A percentile compares a stretch with the other conserved stretches of the same genome.
Conservation (phyloP, 768 basidiomycete genomes). For the Amanita inopinata region DNA sequence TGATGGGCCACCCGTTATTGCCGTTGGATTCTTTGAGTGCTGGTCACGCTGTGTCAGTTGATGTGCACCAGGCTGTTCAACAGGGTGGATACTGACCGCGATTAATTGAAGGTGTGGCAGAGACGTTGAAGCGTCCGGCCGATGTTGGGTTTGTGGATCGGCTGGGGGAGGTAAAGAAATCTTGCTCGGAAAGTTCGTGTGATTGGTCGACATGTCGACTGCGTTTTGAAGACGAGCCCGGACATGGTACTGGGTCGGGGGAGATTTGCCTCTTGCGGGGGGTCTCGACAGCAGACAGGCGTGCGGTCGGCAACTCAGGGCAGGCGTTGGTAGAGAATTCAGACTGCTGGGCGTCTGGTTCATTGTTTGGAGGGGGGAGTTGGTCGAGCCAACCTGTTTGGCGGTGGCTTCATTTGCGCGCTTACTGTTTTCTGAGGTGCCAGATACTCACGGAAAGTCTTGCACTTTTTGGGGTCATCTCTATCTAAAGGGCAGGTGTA, state of each 20-base stretch:
- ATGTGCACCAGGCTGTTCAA: not conserved
- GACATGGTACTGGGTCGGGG: not conserved
- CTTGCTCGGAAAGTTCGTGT: not conserved
- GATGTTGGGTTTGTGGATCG: no score
- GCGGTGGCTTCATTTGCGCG: not conserved
- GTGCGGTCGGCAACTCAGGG: no score
- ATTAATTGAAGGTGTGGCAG: not conserved
- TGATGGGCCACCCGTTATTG: not conserved
- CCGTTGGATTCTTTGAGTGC: no score
- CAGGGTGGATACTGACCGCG: not conserved
- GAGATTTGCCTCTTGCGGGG: not conserved
- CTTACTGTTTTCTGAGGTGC: no score
- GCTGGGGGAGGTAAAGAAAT: not conserved
- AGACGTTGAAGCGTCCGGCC: no score
- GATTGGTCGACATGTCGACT: not conserved
- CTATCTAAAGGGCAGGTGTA: not conserved
- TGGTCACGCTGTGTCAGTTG: no score
- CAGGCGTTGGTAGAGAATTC: no score
- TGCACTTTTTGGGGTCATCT: not conserved
- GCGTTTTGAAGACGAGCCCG: slow-evolving; percentile 1
- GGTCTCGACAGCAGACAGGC: no score
- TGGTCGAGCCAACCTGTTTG: not conserved
- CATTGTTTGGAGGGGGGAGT: no score
- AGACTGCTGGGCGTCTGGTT: no score
- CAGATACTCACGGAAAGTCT: not conserved